These are phyloP conservation scores for Fusarium anthophilum DNA, from an alignment of 2,329 filamentous ascomycete genomes.

Conservation along the genomic window DNA sequence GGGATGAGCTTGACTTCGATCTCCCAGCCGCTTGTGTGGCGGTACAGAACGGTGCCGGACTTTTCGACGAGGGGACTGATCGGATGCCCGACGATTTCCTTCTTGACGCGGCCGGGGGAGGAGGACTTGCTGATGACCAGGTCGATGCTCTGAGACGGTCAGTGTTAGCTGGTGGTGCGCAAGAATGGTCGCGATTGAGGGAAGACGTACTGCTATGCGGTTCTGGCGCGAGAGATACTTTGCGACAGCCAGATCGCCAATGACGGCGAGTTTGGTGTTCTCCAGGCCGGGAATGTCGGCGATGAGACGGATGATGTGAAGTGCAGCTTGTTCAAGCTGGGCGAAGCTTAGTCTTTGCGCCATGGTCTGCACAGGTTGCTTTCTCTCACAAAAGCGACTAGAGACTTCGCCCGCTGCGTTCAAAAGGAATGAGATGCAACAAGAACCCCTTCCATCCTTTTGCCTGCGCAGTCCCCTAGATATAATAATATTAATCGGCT, in stretches of 20 bases:
- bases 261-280: slow-evolving; percentile 42
- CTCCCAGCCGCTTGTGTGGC: slow-evolving; percentile 40
- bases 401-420: slow-evolving; percentile 26
- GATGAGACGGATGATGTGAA: slow-evolving; percentile 94
- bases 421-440: neutral
- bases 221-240: slow-evolving; percentile 39
- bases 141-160: slow-evolving; percentile 38
- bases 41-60: slow-evolving; percentile 40
- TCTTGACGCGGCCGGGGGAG: slow-evolving; percentile 42
- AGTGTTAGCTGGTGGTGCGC: neutral
- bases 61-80: slow-evolving; percentile 43
- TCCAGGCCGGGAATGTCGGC: slow-evolving; percentile 41
- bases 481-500: slow-evolving; percentile 14
- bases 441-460: neutral
- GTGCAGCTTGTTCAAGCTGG: slow-evolving; percentile 74
- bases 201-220: slow-evolving; percentile 26
- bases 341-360: slow-evolving; percentile 39
- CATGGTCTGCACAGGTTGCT: slow-evolving; percentile 30
- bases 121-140: slow-evolving; percentile 44
- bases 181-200: too few relatives aligned
- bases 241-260: slow-evolving; percentile 41
- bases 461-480: neutral
- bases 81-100: slow-evolving; percentile 43
- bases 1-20: slow-evolving; percentile 44
- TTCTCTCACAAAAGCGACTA: slow-evolving; percentile 31